A percentile compares a stretch with the other conserved stretches of the same genome.
Evolutionary conservation across 495 filamentous ascomycete species (phyloP).

Genomic region (Hyphodiscus hymeniophilus): DNA sequence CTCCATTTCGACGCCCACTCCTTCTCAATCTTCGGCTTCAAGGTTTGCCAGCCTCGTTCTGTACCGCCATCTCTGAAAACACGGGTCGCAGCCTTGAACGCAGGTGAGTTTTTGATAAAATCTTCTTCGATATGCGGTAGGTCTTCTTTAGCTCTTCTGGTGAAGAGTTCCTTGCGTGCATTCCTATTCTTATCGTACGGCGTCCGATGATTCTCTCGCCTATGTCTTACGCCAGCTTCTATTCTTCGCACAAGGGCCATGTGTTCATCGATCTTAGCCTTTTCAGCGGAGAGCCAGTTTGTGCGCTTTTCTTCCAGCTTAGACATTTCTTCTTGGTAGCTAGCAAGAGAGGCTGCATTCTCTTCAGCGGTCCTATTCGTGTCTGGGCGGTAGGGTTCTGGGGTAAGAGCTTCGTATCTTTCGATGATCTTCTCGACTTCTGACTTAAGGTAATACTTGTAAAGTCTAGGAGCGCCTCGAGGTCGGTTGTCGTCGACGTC

Average conservation of each 20-base stretch:
- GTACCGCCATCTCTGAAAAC: constrained; percentile 21
- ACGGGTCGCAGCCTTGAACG: constrained; percentile 20
- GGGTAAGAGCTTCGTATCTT: constrained; percentile 17
- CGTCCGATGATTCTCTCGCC: constrained; percentile 6
- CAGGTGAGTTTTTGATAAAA: constrained; percentile 16
- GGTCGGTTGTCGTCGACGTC: constrained; percentile 7
- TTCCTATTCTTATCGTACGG: constrained; percentile 14
- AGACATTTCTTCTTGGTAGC: constrained; percentile 8
- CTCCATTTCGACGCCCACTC: constrained; percentile 10
- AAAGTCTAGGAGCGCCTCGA: constrained; percentile 12
- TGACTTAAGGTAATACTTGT: constrained; percentile 13
- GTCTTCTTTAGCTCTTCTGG: constrained; percentile 15
- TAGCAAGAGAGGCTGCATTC: constrained; percentile 9
- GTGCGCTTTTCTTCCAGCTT: constrained; percentile 8
- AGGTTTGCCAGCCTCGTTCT: constrained; percentile 21
- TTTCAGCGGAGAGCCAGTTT: constrained; percentile 14
- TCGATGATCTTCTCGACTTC: constrained; percentile 16
- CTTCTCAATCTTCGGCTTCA: constrained; percentile 22
- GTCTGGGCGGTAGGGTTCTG: constrained; percentile 13
- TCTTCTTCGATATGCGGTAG: constrained; percentile 16
- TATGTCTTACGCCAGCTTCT: constrained; percentile 10
- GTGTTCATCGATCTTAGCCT: constrained; percentile 16
- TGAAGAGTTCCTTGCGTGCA: constrained; percentile 18
- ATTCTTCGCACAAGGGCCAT: constrained; percentile 17
- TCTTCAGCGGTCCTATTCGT: constrained; percentile 13